These are phyloP conservation scores for Clausena lansium DNA, from an alignment of 345 rosid species.

Conservation along the genomic window DNA sequence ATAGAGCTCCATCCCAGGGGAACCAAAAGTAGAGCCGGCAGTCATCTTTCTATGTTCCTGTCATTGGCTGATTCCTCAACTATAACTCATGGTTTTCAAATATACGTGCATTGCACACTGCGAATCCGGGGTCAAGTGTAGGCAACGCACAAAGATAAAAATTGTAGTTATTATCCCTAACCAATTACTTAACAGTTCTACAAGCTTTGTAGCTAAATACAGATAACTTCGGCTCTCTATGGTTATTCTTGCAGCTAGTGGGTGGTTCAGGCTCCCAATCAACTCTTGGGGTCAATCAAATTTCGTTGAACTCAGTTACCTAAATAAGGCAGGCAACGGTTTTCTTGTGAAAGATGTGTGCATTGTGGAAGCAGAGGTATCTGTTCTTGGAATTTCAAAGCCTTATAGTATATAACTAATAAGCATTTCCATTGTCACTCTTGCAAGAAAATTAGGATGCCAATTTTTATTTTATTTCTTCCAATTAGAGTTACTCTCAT, in stretches of 20 bases:
- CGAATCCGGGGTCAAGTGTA: constrained; percentile 32
- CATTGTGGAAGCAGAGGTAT: too few relatives aligned
- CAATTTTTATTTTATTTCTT: too few relatives aligned
- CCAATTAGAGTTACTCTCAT: too few relatives aligned
- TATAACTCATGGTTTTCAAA: too few relatives aligned
- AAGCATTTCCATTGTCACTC: too few relatives aligned
- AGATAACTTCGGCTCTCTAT: not conserved
- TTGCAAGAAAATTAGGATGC: too few relatives aligned
- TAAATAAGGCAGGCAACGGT: constrained; percentile 12
- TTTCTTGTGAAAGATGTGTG: constrained; percentile 29
- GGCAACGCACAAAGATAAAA: constrained; percentile 26
- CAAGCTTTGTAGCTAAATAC: not conserved
- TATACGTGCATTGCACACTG: too few relatives aligned
- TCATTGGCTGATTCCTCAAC: too few relatives aligned
- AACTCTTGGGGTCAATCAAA: constrained; percentile 29
- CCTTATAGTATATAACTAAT: too few relatives aligned
- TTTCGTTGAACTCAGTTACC: constrained; percentile 18
- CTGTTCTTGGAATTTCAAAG: too few relatives aligned
- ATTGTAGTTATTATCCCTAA: too few relatives aligned
- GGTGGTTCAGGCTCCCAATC: constrained; percentile 35
- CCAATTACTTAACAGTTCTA: too few relatives aligned
- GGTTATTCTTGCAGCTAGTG: constrained; percentile 19
- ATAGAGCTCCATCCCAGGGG: constrained; percentile 32
- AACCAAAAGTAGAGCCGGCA: constrained; percentile 21
- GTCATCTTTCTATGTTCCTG: constrained; percentile 31